phyloP scores from a whole-genome alignment of 305 asterid genomes.

The Fraxinus velutina region DNA sequence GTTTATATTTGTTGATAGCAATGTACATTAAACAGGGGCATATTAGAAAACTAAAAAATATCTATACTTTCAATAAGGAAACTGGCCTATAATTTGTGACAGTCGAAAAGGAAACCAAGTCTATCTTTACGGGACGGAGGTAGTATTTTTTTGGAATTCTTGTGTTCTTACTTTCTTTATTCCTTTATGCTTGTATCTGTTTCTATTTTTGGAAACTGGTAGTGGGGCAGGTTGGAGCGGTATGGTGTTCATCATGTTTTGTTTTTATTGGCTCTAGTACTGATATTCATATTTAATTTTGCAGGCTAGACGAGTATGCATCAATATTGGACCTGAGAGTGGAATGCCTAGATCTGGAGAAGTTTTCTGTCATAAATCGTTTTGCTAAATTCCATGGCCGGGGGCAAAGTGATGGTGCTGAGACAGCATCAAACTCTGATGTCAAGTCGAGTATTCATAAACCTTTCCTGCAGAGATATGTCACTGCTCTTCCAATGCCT shows the following conservation, averaged over 20 bases:
- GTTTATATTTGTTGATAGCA: no score
- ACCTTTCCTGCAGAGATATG: slow-evolving; percentile 67
- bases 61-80: no score
- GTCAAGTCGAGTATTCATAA: slow-evolving; percentile 39
- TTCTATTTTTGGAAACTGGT: background rate
- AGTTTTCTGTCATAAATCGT: slow-evolving; percentile 75
- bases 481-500: slow-evolving; percentile 69
- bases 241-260: background rate
- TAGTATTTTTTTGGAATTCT: background rate
- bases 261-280: background rate
- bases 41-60: no score
- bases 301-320: slow-evolving; percentile 70
- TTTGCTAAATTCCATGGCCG: slow-evolving; percentile 88
- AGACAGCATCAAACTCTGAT: slow-evolving; percentile 48
- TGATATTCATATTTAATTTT: slow-evolving; percentile 6
- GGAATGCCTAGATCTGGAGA: slow-evolving; percentile 85
- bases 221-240: background rate
- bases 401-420: slow-evolving; percentile 56
- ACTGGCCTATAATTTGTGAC: no score
- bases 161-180: background rate
- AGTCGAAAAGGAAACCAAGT: no score
- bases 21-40: no score
- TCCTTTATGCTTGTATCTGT: background rate
- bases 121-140: background rate
- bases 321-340: slow-evolving; percentile 65